Evolutionary conservation across 2,329 filamentous ascomycete genomes (phyloP).

Genomic region (Gliomastix tumulicola): DNA sequence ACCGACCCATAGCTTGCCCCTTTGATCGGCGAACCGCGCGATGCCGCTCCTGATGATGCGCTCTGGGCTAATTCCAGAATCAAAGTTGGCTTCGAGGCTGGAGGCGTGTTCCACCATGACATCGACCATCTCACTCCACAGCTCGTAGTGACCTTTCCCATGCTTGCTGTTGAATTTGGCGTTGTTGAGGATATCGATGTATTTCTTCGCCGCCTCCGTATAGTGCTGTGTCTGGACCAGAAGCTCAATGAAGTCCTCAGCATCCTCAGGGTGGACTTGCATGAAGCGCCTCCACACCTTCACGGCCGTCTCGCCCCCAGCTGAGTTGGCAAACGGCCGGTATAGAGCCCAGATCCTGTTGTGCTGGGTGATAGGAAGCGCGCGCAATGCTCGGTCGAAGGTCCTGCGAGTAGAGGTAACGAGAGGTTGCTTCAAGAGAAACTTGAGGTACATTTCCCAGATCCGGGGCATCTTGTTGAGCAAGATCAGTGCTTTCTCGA

Average conservation of each 20-base stretch:
- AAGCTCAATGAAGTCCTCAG: slow-evolving; percentile 91
- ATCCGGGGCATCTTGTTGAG: slow-evolving; percentile 98
- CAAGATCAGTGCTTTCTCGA: slow-evolving; percentile 84
- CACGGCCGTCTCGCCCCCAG: slow-evolving; percentile 81
- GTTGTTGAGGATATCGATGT: slow-evolving; percentile 89
- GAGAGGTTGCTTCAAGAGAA: slow-evolving; percentile 85
- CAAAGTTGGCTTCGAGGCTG: slow-evolving; percentile 73
- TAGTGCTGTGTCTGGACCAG: slow-evolving; percentile 75
- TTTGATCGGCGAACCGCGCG: slow-evolving; percentile 82
- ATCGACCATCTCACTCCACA: slow-evolving; percentile 98
- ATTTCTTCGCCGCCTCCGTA: slow-evolving; percentile 84
- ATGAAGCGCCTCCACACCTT: slow-evolving; percentile 95
- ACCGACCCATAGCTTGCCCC: slow-evolving; percentile 91
- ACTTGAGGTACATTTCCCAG: slow-evolving; percentile 95
- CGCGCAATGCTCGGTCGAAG: slow-evolving; percentile 87
- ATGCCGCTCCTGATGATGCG: slow-evolving; percentile 91
- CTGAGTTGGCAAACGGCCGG: slow-evolving; percentile 83
- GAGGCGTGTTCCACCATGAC: slow-evolving; percentile 85
- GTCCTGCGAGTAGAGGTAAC: slow-evolving; percentile 79
- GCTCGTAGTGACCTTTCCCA: slow-evolving; percentile 88
- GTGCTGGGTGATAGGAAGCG: slow-evolving; percentile 90
- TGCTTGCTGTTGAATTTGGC: slow-evolving; percentile 86
- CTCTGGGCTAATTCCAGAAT: slow-evolving; percentile 83
- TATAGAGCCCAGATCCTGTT: slow-evolving; percentile 93
- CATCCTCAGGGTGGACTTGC: slow-evolving; percentile 92